Base-by-base conservation (phyloP, 1,284 basidiomycete species). In the Fomes fomentarius region DNA sequence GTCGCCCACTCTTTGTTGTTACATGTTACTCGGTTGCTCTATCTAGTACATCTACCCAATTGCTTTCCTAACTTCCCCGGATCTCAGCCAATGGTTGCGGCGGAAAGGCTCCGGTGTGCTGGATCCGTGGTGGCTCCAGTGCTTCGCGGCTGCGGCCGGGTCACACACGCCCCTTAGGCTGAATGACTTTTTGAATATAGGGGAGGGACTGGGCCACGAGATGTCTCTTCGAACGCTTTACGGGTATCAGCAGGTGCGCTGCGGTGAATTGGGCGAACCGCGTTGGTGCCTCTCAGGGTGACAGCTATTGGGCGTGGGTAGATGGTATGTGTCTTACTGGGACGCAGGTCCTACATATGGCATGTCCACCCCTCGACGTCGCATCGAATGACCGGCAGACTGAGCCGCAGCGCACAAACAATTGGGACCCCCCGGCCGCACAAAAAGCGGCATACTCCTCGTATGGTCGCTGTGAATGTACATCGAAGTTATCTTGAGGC, bases 221-320 rank as follows among this genome's bases (percentile, higher is more conserved):
- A 52, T 31, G 30, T n/a, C 28, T 8, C 25, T 37, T 10, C 15
- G 37, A 14, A 4, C 22, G 30, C 39, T 30, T 22, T 43, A 42
- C 14, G 30, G 14, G 40, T 50, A 57, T 57, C 56, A 54, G 56
- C 51, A 53, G 33, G 47, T 53, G 51, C 24, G 31, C 40, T 34
- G 43, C 50, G 47, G 55, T 49, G 54, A 45, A 46, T 52, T 28
- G 31, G n/a, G n/a, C n/a, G n/a, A n/a, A n/a, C n/a, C n/a, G n/a
- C n/a, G 39, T 35, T 31, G 15, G 34, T 22, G 19, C 41, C n/a
- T n/a, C n/a, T n/a, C 22, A 40, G 38, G 38, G 9, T 40, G 38
- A 12, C 38, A 40, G 38, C 10, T 17, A 10, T 39, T 21, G 21
- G 38, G 17, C 10, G 21, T 6, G 19, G 19, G 24, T 14, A 24